These are phyloP conservation scores for Dothistroma pini DNA, from an alignment of 2,329 filamentous ascomycete genomes.

Conservation along the genomic window DNA sequence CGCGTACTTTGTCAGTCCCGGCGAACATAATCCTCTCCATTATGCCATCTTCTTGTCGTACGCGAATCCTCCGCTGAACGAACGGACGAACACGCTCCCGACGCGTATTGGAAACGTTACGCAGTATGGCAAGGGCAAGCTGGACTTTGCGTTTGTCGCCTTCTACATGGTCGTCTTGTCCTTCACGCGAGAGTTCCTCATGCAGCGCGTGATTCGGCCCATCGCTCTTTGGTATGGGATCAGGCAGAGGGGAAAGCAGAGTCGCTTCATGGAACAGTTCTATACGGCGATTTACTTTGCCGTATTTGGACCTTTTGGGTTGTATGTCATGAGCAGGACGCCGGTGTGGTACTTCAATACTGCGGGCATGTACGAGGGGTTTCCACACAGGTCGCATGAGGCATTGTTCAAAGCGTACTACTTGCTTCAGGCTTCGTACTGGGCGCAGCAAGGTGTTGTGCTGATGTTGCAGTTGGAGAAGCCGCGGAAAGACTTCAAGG, in stretches of 20 bases:
- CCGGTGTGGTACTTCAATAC: conserved; percentile 97
- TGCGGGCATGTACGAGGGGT: conserved; percentile 80
- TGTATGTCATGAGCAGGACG: conserved; percentile 89
- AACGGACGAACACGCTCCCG: conserved; percentile 42
- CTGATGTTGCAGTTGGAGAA: conserved; percentile 84
- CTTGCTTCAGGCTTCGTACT: conserved; percentile 89
- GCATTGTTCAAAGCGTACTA: conserved; percentile 92
- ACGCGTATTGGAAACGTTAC: conserved; percentile 38
- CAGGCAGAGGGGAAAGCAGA: conserved; percentile 69
- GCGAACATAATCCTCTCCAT: conserved; percentile 71
- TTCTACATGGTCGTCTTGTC: conserved; percentile 90
- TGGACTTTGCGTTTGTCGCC: conserved; percentile 79
- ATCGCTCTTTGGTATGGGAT: conserved; percentile 69
- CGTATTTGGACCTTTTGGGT: conserved; percentile 73
- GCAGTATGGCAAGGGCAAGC: conserved; percentile 85
- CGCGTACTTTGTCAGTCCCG: conserved; percentile 72
- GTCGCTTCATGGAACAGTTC: conserved; percentile 92
- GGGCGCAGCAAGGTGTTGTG: conserved; percentile 91
- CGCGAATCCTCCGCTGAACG: conserved; percentile 48
- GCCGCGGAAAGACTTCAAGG: conserved; percentile 90
- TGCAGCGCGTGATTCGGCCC: conserved; percentile 82
- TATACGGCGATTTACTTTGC: conserved; percentile 92
- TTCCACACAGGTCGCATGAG: conserved; percentile 78
- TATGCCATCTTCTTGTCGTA: conserved; percentile 90
- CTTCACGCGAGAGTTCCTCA: conserved; percentile 92